Base-by-base conservation (phyloP, 2,329 filamentous ascomycete species). In the Arthrobotrys sinensis region DNA sequence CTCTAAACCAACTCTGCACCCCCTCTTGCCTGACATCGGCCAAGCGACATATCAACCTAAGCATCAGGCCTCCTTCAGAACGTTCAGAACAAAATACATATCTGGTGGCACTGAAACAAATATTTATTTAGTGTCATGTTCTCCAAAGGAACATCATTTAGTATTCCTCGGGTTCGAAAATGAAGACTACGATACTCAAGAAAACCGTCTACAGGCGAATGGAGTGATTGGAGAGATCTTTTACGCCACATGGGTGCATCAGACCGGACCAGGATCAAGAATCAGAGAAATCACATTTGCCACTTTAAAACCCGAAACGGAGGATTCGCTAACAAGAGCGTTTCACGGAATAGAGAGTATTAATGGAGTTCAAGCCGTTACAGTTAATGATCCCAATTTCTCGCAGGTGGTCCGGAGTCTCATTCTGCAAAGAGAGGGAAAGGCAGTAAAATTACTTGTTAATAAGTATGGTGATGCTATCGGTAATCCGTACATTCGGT, bases 121-220 rank as follows among this genome's bases (percentile, higher is more conserved):
- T 46, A 12, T 57, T 16, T 57, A 57, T 38, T 11, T 19, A 1
- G 16, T 60, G 1, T 19, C 65, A 12, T 57, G 14, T 24, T 68
- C 65, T 5, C 40, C 7, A 7, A 12, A 12, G 7, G 65, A 68
- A 36, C 3, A 40, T 24, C 34, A 68, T 12, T 24, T 68, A 8
- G 65, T 43, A 3, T 68, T 68, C 21, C 12, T 46, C 19, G 38
- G 50, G 4, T 46, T 68, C 14, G 14, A 12, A 36, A 57, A 68
- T 48, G 12, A 2, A 28, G 48, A 57, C 6, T 40, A 34, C 1
- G 14, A n/a, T 6, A 14, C 14, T 5, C 3, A 21, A 0, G 32
- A 32, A 10, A 60, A 60, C 24, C 6, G 16, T 2, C 19, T 10
- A 0, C 38, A 34, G 36, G 50, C 65, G 11, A n/a, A 36, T 11